phyloP scores from a whole-genome alignment of 108 stramenopile species.

The Cyclotella atomus region DNA sequence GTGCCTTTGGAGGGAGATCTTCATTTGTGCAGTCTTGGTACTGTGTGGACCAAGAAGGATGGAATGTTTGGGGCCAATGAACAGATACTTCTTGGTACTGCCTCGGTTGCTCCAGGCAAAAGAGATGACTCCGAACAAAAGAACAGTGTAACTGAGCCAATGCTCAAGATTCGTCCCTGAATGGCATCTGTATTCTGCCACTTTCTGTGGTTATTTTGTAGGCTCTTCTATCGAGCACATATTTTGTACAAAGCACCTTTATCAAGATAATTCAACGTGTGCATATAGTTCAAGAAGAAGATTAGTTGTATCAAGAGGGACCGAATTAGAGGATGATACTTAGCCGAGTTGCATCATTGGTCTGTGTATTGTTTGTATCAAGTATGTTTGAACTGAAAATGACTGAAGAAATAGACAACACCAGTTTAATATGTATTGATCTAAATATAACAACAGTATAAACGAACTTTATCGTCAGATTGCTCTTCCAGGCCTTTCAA shows the following conservation, averaged over 20 bases:
- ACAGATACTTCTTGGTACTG: constrained; percentile 49
- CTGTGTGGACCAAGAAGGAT: constrained; percentile 55
- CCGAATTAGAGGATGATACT: no score
- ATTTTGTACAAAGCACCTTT: not conserved
- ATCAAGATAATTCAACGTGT: not conserved
- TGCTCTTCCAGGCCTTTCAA: no score
- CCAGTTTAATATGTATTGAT: no score
- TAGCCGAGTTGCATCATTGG: no score
- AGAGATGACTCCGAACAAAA: constrained; percentile 28
- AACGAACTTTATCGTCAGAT: no score
- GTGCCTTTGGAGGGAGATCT: constrained; percentile 20
- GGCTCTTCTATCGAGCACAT: not conserved
- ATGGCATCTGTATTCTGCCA: not conserved
- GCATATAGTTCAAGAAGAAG: not conserved
- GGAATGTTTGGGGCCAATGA: constrained; percentile 27
- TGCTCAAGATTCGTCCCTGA: constrained; percentile 25
- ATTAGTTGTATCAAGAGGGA: not conserved
- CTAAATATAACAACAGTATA: no score
- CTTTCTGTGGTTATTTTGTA: not conserved
- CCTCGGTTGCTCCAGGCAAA: constrained; percentile 3
- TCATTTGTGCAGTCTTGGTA: constrained; percentile 46
- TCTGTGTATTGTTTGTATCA: no score
- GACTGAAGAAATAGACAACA: no score
- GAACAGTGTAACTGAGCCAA: constrained; percentile 19
- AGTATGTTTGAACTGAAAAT: no score